phyloP scores from a whole-genome alignment of 768 basidiomycete genomes.

The Rhodotorula sphaerocarpa region DNA sequence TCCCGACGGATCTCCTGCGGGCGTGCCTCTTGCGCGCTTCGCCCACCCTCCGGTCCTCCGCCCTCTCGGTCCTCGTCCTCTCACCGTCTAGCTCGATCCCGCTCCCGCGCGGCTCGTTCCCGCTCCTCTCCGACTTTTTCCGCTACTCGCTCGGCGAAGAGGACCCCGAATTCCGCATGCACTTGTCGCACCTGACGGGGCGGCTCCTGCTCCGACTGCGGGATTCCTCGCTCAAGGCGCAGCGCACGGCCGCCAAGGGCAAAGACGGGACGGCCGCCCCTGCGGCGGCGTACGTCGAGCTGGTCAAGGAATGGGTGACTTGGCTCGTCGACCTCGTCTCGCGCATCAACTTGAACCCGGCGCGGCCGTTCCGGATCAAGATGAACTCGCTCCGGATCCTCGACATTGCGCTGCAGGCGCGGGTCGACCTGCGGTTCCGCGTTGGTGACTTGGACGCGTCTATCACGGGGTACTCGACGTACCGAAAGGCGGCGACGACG shows the following conservation, averaged over 20 bases:
- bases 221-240: slow-evolving; percentile 24
- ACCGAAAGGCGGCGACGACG: slow-evolving; percentile 22
- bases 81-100: slow-evolving; percentile 4
- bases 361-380: slow-evolving; percentile 31
- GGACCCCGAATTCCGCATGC: slow-evolving; percentile 29
- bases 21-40: slow-evolving; percentile 17
- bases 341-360: slow-evolving; percentile 22
- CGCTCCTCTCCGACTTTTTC: slow-evolving; percentile 26
- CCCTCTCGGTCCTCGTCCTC: slow-evolving; percentile 30
- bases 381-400: slow-evolving; percentile 30
- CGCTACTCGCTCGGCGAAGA: slow-evolving; percentile 28
- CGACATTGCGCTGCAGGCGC: slow-evolving; percentile 29
- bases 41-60: slow-evolving; percentile 22
- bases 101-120: slow-evolving; percentile 14
- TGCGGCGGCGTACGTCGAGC: slow-evolving; percentile 15
- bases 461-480: slow-evolving; percentile 22
- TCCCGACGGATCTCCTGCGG: slow-evolving; percentile 20
- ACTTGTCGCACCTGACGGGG: slow-evolving; percentile 16
- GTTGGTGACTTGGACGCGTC: background rate
- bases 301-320: slow-evolving; percentile 7
- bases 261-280: slow-evolving; percentile 12
- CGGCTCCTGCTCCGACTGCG: slow-evolving; percentile 29
- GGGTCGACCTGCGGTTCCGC: slow-evolving; percentile 19
- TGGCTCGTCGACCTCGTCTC: slow-evolving; percentile 14
- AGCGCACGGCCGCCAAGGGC: slow-evolving; percentile 13